Base-by-base conservation (phyloP, 2,329 filamentous ascomycete genomes). In the Cladosporium sp. region DNA sequence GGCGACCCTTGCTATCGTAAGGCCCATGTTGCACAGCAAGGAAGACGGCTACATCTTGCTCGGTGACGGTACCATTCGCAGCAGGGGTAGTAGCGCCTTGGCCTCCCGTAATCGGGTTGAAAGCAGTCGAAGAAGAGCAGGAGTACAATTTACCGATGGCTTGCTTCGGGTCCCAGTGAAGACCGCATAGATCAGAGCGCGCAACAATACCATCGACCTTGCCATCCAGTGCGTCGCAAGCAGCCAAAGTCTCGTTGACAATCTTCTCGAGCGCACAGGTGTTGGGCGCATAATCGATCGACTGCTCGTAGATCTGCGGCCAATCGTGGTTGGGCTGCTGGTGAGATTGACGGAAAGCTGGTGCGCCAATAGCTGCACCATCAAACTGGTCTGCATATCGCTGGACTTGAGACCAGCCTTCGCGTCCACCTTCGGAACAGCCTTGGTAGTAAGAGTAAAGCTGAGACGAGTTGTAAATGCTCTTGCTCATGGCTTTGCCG, bases 141-240 rank as follows among this genome's bases (percentile, higher is more conserved):
- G 65, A 75, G 67, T 76, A 84, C 1, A 75, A 51, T 55, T 72
- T 61, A n/a, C 81, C 82, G 56, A 83, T 70, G 40, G 75, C 76
- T 15, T 73, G 69, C 58, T 68, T 76, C 30, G 80, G 63, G 64
- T 83, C 74, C 66, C 78, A 80, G 42, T 77, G 64, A 5, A 79
- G 63, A 58, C 72, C 74, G 73, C 78, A 81, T 8, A 81, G 73
- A 55, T 81, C 78, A 0, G 75, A 76, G 5, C 79, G 74, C 7
- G 77, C 72, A 43, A 85, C 74, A 4, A 85, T 80, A 12, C 82
- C 81, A 58, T 85, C 82, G 0, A 73, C 75, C 45, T 74, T 74
- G 5, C 83, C 82, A 58, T 85, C 83, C 5, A 85, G 72, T 7
- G 76, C 71, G 61, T 85, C 82, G 52, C 83, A 86, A 37, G 77